A percentile compares a stretch with the other conserved stretches of the same genome.
Evolutionary conservation across 164 flowering plant species (phyloP).

Genomic region (Macadamia tetraphylla): DNA sequence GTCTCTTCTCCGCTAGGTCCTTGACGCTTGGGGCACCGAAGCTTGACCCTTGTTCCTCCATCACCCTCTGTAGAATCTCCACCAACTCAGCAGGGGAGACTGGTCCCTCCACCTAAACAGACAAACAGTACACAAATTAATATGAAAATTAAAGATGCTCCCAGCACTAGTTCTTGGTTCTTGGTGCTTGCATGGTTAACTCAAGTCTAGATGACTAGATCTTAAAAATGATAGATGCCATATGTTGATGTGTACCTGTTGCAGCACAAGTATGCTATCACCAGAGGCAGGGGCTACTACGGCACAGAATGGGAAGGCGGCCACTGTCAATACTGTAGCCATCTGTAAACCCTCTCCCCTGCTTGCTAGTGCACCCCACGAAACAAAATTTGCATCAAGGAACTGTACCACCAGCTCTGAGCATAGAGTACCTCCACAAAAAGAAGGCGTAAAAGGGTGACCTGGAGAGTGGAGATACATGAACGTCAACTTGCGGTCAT

Average conservation of each 20-base stretch:
- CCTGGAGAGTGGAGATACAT: slow-evolving; percentile 66
- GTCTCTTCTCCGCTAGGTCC: slow-evolving; percentile 30
- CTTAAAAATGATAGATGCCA: too few species aligned
- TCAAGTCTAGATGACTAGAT: too few species aligned
- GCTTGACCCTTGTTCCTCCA: slow-evolving; percentile 65
- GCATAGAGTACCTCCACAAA: slow-evolving; percentile 54
- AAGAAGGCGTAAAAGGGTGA: slow-evolving; percentile 53
- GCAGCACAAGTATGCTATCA: slow-evolving; percentile 45
- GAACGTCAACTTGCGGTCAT: slow-evolving; percentile 57
- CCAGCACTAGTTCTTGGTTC: too few species aligned
- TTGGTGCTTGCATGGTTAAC: too few species aligned
- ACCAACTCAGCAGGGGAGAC: slow-evolving; percentile 56
- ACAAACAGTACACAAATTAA: too few species aligned
- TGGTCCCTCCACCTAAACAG: slow-evolving; percentile 64
- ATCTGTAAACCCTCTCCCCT: slow-evolving; percentile 58
- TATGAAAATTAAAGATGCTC: too few species aligned
- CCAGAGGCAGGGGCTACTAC: slow-evolving; percentile 50
- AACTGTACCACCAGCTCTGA: slow-evolving; percentile 63
- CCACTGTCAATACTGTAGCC: slow-evolving; percentile 34
- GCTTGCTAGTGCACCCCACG: slow-evolving; percentile 55
- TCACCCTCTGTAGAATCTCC: slow-evolving; percentile 57
- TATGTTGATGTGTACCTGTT: slow-evolving; percentile 36
- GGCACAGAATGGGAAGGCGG: slow-evolving; percentile 61
- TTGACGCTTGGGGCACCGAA: slow-evolving; percentile 28
- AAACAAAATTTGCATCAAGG: slow-evolving; percentile 68